A percentile compares a stretch with the other conserved stretches of the same genome.
These are phyloP conservation scores for Ceratonia siliqua DNA, from an alignment of 306 rosid species.

Conservation along the genomic window DNA sequence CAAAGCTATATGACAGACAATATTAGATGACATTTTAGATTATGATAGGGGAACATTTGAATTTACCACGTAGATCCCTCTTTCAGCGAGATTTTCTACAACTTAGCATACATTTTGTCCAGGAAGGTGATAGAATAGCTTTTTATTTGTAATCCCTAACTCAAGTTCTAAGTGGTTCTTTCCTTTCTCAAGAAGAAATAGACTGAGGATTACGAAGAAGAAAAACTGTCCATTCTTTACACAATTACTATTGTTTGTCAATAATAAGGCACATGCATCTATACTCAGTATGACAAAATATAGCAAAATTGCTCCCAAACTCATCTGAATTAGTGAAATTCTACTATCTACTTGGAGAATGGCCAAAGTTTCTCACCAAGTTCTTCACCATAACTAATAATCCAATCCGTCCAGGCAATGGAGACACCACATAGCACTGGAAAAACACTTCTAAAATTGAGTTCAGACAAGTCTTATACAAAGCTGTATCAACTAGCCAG, in stretches of 20 bases:
- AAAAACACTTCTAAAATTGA: neutral
- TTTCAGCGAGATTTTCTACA: neutral
- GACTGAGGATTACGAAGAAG: neutral
- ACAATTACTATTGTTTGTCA: slow-evolving; percentile 15
- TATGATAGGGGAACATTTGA: neutral
- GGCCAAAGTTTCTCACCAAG: neutral
- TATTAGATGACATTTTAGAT: neutral
- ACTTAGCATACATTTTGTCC: neutral
- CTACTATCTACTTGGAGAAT: neutral
- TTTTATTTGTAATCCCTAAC: neutral
- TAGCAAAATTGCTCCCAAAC: slow-evolving; percentile 4
- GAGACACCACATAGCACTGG: slow-evolving; percentile 1
- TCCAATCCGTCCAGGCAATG: neutral
- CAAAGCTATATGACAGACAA: neutral
- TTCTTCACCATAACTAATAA: neutral
- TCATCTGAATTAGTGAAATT: slow-evolving; percentile 17
- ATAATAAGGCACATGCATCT: neutral
- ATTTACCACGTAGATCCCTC: neutral
- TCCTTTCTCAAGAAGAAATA: neutral
- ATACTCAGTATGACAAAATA: neutral
- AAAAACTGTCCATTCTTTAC: neutral
- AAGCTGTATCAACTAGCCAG: slow-evolving; percentile 4
- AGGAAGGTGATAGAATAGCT: neutral
- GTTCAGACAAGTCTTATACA: neutral
- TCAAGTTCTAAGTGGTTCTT: neutral